Percentiles rank a stretch among this genome's conserved stretches.
phyloP scores from a whole-genome alignment of 345 rosid genomes.

The Abelmoschus esculentus region DNA sequence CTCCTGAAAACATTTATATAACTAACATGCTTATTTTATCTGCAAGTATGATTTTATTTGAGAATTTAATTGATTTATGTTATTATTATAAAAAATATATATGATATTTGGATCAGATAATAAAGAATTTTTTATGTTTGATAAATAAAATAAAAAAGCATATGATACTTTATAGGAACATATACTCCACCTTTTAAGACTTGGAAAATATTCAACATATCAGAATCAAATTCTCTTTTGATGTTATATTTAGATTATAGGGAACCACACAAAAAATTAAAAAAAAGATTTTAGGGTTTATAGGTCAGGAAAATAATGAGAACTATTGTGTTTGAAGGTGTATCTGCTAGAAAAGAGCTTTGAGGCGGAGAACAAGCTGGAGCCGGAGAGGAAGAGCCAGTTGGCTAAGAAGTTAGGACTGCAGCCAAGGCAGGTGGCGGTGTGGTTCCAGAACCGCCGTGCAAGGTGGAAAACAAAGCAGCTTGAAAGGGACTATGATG shows the following conservation, averaged over 20 bases:
- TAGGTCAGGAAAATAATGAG: neutral
- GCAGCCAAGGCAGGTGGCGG: slow-evolving; percentile 91
- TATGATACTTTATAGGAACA: slow-evolving; percentile 5
- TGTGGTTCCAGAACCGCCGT: slow-evolving; percentile 97
- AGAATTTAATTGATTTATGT: too few relatives aligned
- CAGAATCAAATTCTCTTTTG: slow-evolving; percentile 25
- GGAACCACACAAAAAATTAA: neutral
- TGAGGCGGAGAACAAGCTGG: slow-evolving; percentile 91
- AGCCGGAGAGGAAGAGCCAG: slow-evolving; percentile 80
- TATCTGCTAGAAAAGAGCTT: slow-evolving; percentile 84
- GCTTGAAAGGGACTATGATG: slow-evolving; percentile 76
- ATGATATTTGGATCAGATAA: too few relatives aligned
- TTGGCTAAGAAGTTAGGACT: slow-evolving; percentile 82
- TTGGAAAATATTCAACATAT: slow-evolving; percentile 8
- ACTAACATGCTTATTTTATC: too few relatives aligned
- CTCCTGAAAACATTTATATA: neutral
- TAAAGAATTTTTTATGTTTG: too few relatives aligned
- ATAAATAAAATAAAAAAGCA: neutral
- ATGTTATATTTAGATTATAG: neutral
- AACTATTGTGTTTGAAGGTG: slow-evolving; percentile 31
- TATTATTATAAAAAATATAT: too few relatives aligned
- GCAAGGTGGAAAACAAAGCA: slow-evolving; percentile 95
- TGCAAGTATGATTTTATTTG: too few relatives aligned
- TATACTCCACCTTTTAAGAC: slow-evolving; percentile 8
- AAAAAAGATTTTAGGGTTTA: neutral